These are phyloP conservation scores for Entrophospora sp. DNA, from an alignment of 192 early-diverging fungal species.

Conservation along the genomic window DNA sequence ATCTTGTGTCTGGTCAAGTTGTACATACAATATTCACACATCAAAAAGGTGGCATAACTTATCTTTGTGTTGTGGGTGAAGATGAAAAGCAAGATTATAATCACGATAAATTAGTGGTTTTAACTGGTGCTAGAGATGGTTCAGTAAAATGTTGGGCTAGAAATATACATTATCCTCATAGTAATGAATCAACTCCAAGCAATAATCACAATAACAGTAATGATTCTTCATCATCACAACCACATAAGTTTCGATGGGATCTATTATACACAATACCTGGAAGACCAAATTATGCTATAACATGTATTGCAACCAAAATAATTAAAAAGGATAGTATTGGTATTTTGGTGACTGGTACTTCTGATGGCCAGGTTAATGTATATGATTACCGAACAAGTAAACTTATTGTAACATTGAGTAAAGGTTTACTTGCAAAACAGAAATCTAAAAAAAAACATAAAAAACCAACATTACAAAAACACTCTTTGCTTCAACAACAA, in stretches of 20 bases:
- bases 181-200: background rate
- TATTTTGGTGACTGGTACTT: conserved; percentile 6
- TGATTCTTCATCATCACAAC: background rate
- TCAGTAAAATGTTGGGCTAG: conserved; percentile 15
- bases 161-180: background rate
- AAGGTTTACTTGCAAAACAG: background rate
- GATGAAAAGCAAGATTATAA: background rate
- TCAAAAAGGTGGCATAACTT: conserved; percentile 18
- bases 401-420: conserved; percentile 2
- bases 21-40: conserved; percentile 9
- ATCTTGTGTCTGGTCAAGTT: conserved; percentile 6
- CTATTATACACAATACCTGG: conserved; percentile 10
- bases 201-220: no score
- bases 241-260: conserved; percentile 3
- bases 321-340: conserved; percentile 5
- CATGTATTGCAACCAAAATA: conserved; percentile 6
- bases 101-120: background rate
- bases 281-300: background rate
- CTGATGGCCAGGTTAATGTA: conserved; percentile 13
- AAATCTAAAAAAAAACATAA: background rate
- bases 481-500: background rate
- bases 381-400: conserved; percentile 14
- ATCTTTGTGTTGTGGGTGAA: background rate
- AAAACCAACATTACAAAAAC: background rate
- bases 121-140: conserved; percentile 17